These are phyloP conservation scores for Pseudocohnilembus persalinus DNA, from an alignment of 169 alveolate species.

Conservation along the genomic window DNA sequence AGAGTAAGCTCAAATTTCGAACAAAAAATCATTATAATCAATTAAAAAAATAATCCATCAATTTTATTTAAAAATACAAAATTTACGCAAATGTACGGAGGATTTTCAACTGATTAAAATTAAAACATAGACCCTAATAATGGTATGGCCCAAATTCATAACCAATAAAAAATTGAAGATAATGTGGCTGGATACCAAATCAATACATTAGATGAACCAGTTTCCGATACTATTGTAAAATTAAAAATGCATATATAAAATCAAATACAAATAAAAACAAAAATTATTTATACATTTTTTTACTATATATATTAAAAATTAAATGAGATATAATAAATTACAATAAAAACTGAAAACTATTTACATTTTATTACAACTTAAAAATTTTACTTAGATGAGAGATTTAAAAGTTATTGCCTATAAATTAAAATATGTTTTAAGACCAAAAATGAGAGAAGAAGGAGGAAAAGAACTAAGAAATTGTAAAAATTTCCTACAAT, in stretches of 20 bases:
- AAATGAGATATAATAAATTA: no score
- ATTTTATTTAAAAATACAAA: no score
- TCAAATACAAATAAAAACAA: background rate
- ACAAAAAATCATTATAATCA: no score
- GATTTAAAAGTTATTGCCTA: slow-evolving; percentile 70
- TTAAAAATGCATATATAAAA: background rate
- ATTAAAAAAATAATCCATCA: no score
- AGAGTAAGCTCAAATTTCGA: no score
- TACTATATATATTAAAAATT: background rate
- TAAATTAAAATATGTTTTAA: slow-evolving; percentile 73
- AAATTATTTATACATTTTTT: background rate
- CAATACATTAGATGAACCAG: slow-evolving; percentile 80
- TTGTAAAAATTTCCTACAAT: slow-evolving; percentile 34
- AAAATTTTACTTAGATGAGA: slow-evolving; percentile 46
- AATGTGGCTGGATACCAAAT: background rate
- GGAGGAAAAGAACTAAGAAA: slow-evolving; percentile 65
- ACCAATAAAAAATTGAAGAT: no score
- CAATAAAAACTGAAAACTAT: no score
- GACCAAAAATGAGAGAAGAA: slow-evolving; percentile 64
- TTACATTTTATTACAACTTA: no score
- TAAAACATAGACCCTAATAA: no score
- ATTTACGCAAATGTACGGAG: no score
- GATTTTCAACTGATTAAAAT: no score
- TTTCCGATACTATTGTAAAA: slow-evolving; percentile 72
- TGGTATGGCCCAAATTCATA: no score